Percentiles rank a stretch among this genome's conserved stretches.
Conservation (phyloP, 1,139 yeast genomes). For the Pichiaceae sp. region DNA sequence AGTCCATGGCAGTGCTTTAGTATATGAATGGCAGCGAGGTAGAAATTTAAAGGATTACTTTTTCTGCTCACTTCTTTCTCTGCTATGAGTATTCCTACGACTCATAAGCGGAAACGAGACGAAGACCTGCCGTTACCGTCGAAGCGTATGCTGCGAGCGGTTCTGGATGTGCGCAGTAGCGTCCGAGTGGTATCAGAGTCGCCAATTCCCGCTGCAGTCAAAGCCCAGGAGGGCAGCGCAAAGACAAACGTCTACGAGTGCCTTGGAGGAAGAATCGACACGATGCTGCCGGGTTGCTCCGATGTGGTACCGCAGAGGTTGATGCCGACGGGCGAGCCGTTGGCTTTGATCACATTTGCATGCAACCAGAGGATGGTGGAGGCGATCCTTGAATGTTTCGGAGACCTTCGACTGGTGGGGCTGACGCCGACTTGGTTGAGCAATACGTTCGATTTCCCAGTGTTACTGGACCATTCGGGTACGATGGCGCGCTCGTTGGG, state of each 20-base stretch:
- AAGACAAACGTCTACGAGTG: background rate
- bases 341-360: background rate
- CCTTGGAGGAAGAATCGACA: background rate
- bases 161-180: background rate
- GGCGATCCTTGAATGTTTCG: background rate
- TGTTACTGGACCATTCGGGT: conserved; percentile 20
- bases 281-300: background rate
- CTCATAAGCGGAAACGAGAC: too few relatives aligned
- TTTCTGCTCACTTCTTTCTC: background rate
- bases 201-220: background rate
- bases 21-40: background rate
- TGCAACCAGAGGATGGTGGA: background rate
- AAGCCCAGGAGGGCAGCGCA: background rate
- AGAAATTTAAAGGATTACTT: background rate
- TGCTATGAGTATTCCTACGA: too few relatives aligned
- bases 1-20: background rate
- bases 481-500: conserved; percentile 21
- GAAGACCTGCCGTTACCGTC: too few relatives aligned
- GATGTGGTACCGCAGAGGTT: background rate
- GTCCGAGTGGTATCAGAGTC: background rate
- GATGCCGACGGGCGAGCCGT: background rate
- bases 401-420: background rate
- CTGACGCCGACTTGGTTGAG: background rate
- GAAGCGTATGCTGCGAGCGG: background rate
- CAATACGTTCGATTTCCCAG: conserved; percentile 13